Evolutionary conservation across 176 grass and related monocot genomes (phyloP).

Genomic region (Triticum turgidum): DNA sequence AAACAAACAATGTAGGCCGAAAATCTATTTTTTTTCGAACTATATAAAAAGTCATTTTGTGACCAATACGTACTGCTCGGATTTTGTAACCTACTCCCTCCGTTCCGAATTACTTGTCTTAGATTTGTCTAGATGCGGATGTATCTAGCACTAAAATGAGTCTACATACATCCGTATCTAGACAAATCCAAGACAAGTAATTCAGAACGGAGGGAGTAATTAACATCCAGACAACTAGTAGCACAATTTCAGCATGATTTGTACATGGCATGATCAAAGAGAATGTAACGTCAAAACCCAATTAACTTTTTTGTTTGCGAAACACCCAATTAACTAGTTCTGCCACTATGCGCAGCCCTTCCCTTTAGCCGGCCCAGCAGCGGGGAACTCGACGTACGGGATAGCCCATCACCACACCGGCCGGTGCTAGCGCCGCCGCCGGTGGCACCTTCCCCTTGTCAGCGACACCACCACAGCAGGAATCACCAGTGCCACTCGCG

Average conservation of each 20-base stretch:
- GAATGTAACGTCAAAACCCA: background rate
- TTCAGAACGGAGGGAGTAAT: background rate
- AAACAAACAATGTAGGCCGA: too few relatives aligned
- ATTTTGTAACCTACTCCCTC: background rate
- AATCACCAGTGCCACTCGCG: background rate
- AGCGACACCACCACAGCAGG: background rate
- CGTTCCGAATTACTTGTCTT: too few relatives aligned
- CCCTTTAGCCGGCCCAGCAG: background rate
- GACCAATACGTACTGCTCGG: too few relatives aligned
- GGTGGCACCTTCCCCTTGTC: background rate
- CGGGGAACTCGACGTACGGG: constrained; percentile 19
- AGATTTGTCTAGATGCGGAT: too few relatives aligned
- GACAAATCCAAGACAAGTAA: too few relatives aligned
- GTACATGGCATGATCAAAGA: background rate
- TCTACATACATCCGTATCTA: too few relatives aligned
- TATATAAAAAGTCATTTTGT: background rate
- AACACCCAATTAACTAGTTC: background rate
- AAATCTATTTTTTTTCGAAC: too few relatives aligned
- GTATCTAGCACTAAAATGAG: too few relatives aligned
- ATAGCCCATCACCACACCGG: constrained; percentile 44
- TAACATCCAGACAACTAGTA: background rate
- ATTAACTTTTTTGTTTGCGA: too few relatives aligned
- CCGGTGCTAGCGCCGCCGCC: background rate
- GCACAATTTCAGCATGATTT: background rate
- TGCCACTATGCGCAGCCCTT: background rate